Evolutionary conservation across 176 grass and related monocot genomes (phyloP).

Genomic region (Ensete ventricosum): DNA sequence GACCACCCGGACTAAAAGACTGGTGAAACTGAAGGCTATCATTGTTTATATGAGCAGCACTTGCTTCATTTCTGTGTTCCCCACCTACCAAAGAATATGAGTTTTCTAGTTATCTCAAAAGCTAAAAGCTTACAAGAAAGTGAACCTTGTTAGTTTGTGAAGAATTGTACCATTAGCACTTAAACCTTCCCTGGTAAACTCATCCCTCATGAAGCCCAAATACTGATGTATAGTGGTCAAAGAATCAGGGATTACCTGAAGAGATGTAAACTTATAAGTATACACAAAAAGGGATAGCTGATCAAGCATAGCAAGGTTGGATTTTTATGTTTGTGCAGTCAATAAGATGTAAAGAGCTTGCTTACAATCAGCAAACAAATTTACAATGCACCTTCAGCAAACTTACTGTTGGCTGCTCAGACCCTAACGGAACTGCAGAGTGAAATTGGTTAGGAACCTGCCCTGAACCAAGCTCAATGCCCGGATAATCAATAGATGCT

Average conservation of each 20-base stretch:
- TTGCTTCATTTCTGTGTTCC: background rate
- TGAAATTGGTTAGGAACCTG: conserved; percentile 41
- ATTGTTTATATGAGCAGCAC: background rate
- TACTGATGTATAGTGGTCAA: conserved; percentile 86
- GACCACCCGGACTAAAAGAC: conserved; percentile 26
- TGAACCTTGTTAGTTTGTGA: background rate
- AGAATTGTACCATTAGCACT: conserved; percentile 33
- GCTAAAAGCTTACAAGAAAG: background rate
- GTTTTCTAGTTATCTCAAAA: background rate
- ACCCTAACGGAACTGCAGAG: conserved; percentile 35
- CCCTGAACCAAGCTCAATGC: conserved; percentile 58
- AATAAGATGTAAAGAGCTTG: background rate
- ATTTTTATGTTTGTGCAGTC: background rate
- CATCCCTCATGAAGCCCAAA: conserved; percentile 70
- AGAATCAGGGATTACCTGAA: conserved; percentile 82
- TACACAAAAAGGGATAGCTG: too few relatives aligned
- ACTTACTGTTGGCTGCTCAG: conserved; percentile 71
- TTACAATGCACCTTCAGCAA: background rate
- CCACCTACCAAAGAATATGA: background rate
- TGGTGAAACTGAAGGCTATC: conserved; percentile 29
- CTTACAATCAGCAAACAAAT: background rate
- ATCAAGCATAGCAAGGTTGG: too few relatives aligned
- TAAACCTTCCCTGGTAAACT: conserved; percentile 70
- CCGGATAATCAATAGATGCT: conserved; percentile 39
- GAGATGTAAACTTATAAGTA: conserved; percentile 3